phyloP scores from a whole-genome alignment of 179 eudicot genomes.

The Spinacia oleracea region DNA sequence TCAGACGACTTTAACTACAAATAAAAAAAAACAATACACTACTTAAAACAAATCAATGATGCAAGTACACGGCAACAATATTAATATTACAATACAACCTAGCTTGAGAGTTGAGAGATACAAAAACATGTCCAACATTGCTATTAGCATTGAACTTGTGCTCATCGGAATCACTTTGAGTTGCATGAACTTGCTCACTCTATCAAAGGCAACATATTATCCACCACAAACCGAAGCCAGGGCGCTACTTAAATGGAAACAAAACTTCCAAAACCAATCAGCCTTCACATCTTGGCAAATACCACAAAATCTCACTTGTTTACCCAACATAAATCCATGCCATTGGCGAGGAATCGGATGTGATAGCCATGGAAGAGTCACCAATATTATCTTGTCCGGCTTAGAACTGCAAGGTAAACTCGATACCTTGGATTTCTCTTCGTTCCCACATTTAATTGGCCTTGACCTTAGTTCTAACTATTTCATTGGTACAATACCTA shows the following conservation, averaged over 20 bases:
- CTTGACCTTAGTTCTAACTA: conserved; percentile 17
- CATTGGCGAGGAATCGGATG: background rate
- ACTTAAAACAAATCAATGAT: too few relatives aligned
- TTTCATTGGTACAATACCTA: conserved; percentile 29
- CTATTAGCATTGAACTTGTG: too few relatives aligned
- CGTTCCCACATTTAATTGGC: background rate
- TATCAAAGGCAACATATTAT: background rate
- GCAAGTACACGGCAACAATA: too few relatives aligned
- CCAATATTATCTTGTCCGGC: conserved; percentile 17
- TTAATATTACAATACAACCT: too few relatives aligned
- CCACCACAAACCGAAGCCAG: background rate
- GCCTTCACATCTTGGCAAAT: background rate
- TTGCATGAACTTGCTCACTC: background rate
- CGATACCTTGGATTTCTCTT: background rate
- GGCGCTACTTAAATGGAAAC: background rate
- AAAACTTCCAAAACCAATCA: conserved; percentile 2
- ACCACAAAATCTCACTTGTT: background rate
- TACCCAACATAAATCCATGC: background rate
- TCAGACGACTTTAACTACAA: too few relatives aligned
- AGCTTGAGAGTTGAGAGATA: too few relatives aligned
- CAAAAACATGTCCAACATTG: too few relatives aligned
- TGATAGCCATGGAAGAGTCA: conserved; percentile 3
- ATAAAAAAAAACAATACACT: too few relatives aligned
- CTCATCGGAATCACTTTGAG: background rate
- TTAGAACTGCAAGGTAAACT: background rate